phyloP scores from a whole-genome alignment of 768 basidiomycete species.

The Auricularia heimuer region DNA sequence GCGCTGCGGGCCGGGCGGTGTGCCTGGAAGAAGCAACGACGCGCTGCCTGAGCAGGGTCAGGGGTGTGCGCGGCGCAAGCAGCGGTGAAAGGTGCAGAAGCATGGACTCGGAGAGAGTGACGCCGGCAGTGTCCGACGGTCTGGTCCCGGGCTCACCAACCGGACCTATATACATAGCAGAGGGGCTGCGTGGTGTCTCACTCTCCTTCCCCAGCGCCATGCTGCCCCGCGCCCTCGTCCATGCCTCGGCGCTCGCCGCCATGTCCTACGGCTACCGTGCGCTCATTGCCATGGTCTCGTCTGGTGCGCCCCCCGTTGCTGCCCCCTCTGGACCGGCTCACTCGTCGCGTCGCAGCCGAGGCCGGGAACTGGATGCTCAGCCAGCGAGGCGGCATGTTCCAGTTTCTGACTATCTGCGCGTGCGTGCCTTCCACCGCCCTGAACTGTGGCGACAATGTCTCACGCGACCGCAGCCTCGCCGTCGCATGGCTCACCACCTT shows the following conservation, averaged over 20 bases:
- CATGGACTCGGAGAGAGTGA: background rate
- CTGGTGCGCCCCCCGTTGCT: background rate
- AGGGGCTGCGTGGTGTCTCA: background rate
- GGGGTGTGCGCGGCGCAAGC: background rate
- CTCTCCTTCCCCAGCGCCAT: background rate
- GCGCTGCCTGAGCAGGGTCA: background rate
- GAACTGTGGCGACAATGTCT: background rate
- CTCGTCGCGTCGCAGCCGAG: background rate
- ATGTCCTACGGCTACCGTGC: constrained; percentile 6
- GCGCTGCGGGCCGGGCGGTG: background rate
- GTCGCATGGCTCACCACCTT: constrained; percentile 33
- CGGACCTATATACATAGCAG: too few relatives aligned
- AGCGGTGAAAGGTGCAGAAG: background rate
- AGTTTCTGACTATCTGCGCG: constrained; percentile 77
- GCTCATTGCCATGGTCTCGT: background rate
- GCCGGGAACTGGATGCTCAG: constrained; percentile 2
- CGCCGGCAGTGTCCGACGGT: background rate
- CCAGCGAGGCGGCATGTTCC: constrained; percentile 46
- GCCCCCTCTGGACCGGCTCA: background rate
- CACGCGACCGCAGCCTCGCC: constrained; percentile 18
- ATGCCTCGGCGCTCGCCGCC: background rate
- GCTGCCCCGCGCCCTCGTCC: background rate
- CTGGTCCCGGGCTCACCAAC: background rate
- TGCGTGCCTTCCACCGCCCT: constrained; percentile 17
- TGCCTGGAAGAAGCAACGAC: background rate